These are phyloP conservation scores for Tinospora cordifolia DNA, from an alignment of 164 flowering plant genomes.

Conservation along the genomic window DNA sequence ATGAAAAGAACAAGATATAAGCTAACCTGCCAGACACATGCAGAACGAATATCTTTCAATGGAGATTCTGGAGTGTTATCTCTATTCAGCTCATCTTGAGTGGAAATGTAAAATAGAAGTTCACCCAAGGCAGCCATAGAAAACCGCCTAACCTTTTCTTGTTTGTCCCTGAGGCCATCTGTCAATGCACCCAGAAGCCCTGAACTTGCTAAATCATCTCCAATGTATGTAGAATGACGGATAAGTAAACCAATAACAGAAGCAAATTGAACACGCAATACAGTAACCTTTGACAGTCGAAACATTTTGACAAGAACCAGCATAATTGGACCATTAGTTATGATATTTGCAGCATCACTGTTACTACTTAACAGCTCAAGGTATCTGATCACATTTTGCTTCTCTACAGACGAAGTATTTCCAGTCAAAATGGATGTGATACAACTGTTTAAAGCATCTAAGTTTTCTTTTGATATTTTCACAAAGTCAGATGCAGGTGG, in stretches of 20 bases:
- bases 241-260: constrained; percentile 81
- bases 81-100: constrained; percentile 60
- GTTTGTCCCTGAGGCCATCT: constrained; percentile 87
- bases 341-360: constrained; percentile 73
- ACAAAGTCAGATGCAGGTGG: constrained; percentile 57
- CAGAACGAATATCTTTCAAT: constrained; percentile 56
- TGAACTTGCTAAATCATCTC: constrained; percentile 74
- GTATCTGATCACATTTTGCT: constrained; percentile 77
- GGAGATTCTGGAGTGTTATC: constrained; percentile 66
- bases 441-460: constrained; percentile 42
- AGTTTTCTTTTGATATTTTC: constrained; percentile 60
- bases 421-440: constrained; percentile 50
- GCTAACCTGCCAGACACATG: constrained; percentile 90
- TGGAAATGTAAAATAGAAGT: constrained; percentile 84
- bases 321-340: constrained; percentile 93
- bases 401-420: constrained; percentile 50
- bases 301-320: constrained; percentile 75
- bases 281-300: constrained; percentile 64
- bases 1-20: constrained; percentile 6
- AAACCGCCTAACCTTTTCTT: constrained; percentile 91
- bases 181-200: constrained; percentile 81
- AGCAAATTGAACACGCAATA: constrained; percentile 75
- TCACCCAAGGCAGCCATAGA: constrained; percentile 99
- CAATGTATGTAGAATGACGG: constrained; percentile 76
- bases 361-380: constrained; percentile 77